phyloP scores from a whole-genome alignment of 2,329 filamentous ascomycete species.

The Epichloe sibirici region DNA sequence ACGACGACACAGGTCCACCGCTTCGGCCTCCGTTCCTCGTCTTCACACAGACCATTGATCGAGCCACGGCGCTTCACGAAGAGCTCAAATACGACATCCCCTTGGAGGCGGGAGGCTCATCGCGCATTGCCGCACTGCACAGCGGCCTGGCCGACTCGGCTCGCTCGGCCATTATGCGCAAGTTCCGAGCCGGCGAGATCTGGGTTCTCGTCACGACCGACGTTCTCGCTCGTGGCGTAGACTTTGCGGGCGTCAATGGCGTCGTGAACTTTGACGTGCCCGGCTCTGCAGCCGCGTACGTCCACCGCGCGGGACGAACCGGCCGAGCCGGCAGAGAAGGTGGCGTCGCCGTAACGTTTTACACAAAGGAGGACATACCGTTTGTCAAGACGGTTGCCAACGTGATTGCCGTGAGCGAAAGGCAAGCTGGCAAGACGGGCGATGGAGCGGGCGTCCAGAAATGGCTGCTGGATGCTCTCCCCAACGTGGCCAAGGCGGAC shows the following conservation, averaged over 20 bases:
- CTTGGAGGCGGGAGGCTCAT: conserved; percentile 68
- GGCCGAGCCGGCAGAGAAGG: conserved; percentile 79
- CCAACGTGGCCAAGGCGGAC: conserved; percentile 70
- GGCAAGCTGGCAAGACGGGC: conserved; percentile 44
- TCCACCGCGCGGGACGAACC: conserved; percentile 86
- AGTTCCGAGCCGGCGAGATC: conserved; percentile 81
- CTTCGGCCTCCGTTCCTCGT: conserved; percentile 84
- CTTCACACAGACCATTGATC: conserved; percentile 91
- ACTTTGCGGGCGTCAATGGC: conserved; percentile 89
- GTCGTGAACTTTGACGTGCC: conserved; percentile 98
- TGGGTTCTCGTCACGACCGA: conserved; percentile 97
- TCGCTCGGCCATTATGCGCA: conserved; percentile 71
- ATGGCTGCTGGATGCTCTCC: conserved; percentile 82
- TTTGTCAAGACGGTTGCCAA: conserved; percentile 86
- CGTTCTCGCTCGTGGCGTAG: conserved; percentile 79
- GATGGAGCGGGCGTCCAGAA: conserved; percentile 54
- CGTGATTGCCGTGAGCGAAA: conserved; percentile 75
- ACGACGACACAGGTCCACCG: conserved; percentile 39
- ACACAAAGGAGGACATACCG: conserved; percentile 88
- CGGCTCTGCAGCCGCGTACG: conserved; percentile 77
- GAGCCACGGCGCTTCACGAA: conserved; percentile 74
- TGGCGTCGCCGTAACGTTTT: conserved; percentile 84
- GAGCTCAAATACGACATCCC: conserved; percentile 95
- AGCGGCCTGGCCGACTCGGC: conserved; percentile 67
- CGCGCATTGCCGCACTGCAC: conserved; percentile 81